These are phyloP conservation scores for Mallotus nudiflorus DNA, from an alignment of 345 rosid species.

Conservation along the genomic window DNA sequence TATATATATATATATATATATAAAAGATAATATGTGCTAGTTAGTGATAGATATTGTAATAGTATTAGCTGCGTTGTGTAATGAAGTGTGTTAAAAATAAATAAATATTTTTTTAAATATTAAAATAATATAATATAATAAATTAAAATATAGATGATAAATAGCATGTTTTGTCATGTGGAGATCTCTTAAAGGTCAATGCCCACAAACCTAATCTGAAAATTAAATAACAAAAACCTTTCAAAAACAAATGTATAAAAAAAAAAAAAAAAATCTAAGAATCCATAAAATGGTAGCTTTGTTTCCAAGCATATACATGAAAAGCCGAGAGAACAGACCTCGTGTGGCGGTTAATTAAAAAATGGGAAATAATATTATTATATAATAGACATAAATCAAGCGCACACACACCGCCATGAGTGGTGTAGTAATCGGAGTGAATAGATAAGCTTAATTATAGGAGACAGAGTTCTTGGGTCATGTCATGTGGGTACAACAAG, in stretches of 20 bases:
- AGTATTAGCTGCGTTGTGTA: too few species aligned
- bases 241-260: not conserved
- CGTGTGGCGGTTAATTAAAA: slow-evolving; percentile 1
- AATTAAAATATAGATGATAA: too few species aligned
- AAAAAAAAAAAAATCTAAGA: not conserved
- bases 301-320: slow-evolving; percentile 1
- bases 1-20: too few species aligned
- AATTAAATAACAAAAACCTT: not conserved
- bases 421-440: not conserved
- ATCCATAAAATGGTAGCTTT: not conserved
- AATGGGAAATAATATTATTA: too few species aligned
- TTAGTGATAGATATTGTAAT: too few species aligned
- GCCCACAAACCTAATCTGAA: not conserved
- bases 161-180: slow-evolving; percentile 17
- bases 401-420: not conserved
- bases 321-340: slow-evolving; percentile 7
- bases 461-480: not conserved
- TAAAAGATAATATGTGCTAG: too few species aligned
- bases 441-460: not conserved
- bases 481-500: not conserved
- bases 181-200: not conserved
- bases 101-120: too few species aligned
- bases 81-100: too few species aligned
- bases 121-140: too few species aligned
- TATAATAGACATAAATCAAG: too few species aligned